Evolutionary conservation across 1,284 basidiomycete species (phyloP).

Genomic region (Boletus semigastroideus): DNA sequence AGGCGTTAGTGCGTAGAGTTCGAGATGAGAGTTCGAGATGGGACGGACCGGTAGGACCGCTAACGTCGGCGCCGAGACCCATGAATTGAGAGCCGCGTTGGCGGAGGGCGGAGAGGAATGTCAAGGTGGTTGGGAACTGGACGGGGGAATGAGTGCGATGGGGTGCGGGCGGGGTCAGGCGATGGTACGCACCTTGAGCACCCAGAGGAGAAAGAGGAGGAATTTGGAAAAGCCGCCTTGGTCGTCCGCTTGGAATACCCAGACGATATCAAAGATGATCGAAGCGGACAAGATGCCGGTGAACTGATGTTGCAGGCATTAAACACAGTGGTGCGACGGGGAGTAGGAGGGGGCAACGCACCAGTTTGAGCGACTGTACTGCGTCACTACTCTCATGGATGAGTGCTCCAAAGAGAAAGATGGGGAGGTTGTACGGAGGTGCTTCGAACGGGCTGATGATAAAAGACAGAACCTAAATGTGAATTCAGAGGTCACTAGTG

Average conservation of each 20-base stretch:
- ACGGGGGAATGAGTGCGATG: neutral
- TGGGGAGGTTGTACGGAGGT: conserved; percentile 69
- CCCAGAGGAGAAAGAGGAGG: conserved; percentile 55
- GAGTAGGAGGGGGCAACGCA: conserved; percentile 30
- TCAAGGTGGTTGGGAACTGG: conserved; percentile 60
- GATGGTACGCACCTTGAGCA: conserved; percentile 57
- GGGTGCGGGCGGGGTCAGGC: too few species aligned
- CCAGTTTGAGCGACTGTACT: conserved; percentile 60
- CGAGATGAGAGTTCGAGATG: too few species aligned
- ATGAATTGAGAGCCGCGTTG: conserved; percentile 64
- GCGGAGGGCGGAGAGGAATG: conserved; percentile 54
- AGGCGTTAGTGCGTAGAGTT: neutral
- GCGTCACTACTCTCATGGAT: conserved; percentile 67
- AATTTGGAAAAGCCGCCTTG: conserved; percentile 58
- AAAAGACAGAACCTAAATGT: conserved; percentile 53
- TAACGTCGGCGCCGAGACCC: conserved; percentile 55
- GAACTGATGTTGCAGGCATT: conserved; percentile 46
- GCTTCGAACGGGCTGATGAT: conserved; percentile 54
- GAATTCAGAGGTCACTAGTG: neutral
- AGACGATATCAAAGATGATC: conserved; percentile 67
- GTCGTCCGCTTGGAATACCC: conserved; percentile 51
- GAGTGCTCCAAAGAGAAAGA: conserved; percentile 74
- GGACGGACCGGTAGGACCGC: conserved; percentile 60
- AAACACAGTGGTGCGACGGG: neutral
- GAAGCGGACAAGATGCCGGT: conserved; percentile 61